Evolutionary conservation across 345 rosid genomes (phyloP).

Genomic region (Populus alba): DNA sequence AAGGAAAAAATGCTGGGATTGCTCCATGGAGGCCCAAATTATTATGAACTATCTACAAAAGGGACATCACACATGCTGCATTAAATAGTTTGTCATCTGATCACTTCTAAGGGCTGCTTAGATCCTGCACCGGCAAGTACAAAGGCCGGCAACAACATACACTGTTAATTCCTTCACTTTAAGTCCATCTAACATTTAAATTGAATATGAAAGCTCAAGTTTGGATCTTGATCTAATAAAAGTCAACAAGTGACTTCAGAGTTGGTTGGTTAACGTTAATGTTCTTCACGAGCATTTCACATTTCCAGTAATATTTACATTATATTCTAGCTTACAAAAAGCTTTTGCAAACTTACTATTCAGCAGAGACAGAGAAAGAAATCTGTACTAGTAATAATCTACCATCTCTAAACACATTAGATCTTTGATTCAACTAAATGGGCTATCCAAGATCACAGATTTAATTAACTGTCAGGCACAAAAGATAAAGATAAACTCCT

Average conservation of each 20-base stretch:
- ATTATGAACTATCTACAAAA: neutral
- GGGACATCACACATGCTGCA: neutral
- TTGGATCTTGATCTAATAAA: neutral
- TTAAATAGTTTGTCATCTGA: neutral
- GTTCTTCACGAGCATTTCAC: neutral
- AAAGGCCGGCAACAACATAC: neutral
- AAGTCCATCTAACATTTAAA: neutral
- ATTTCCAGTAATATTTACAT: neutral
- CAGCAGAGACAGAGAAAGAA: neutral
- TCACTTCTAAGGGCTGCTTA: neutral
- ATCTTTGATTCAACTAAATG: slow-evolving; percentile 11
- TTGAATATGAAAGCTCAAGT: neutral
- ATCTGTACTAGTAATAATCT: no score
- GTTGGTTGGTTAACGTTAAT: neutral
- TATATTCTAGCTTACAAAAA: neutral
- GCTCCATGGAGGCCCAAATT: neutral
- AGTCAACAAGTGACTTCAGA: neutral
- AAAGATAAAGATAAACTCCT: neutral
- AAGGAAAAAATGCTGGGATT: neutral
- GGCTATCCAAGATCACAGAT: neutral
- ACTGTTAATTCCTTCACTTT: neutral
- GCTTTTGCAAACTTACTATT: neutral
- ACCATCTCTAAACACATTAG: neutral
- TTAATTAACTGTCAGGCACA: neutral
- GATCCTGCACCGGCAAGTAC: neutral